Percentiles rank a stretch among this genome's conserved stretches.
Conservation (phyloP, 345 rosid genomes). For the Citrus mangshanensis region DNA sequence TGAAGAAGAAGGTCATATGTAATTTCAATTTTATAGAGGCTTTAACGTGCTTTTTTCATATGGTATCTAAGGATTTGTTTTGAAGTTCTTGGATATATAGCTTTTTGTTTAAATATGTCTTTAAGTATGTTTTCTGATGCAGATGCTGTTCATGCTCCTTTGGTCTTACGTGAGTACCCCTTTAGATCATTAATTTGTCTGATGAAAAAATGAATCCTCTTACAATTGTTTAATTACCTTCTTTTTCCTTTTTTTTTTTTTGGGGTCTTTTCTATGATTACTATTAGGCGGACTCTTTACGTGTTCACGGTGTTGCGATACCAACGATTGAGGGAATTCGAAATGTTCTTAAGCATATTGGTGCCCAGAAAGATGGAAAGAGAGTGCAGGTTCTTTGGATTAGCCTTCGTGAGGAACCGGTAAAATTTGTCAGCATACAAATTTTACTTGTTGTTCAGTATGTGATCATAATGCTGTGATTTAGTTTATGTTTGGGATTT, state of each 20-base stretch:
- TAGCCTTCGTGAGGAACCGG: constrained; percentile 97
- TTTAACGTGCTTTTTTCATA: background rate
- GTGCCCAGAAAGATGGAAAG: constrained; percentile 62
- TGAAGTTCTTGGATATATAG: background rate
- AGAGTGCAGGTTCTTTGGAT: constrained; percentile 77
- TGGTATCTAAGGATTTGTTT: background rate
- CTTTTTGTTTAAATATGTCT: background rate
- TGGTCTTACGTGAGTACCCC: background rate
- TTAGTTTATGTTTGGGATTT: background rate
- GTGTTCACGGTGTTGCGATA: constrained; percentile 92
- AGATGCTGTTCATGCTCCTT: constrained; percentile 12
- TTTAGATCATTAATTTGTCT: constrained; percentile 10
- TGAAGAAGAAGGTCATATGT: background rate
- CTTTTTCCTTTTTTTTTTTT: background rate
- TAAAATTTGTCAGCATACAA: constrained; percentile 24
- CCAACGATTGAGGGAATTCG: constrained; percentile 81
- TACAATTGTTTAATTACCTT: background rate
- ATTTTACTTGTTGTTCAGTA: background rate
- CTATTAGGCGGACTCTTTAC: constrained; percentile 67
- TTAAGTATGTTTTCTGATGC: background rate
- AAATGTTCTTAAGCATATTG: constrained; percentile 82
- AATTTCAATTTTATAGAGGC: background rate
- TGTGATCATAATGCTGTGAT: background rate
- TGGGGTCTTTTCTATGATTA: constrained; percentile 6
- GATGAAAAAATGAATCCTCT: background rate